These are phyloP conservation scores for Zoysia japonica DNA, from an alignment of 176 grass and related monocot species.

Conservation along the genomic window DNA sequence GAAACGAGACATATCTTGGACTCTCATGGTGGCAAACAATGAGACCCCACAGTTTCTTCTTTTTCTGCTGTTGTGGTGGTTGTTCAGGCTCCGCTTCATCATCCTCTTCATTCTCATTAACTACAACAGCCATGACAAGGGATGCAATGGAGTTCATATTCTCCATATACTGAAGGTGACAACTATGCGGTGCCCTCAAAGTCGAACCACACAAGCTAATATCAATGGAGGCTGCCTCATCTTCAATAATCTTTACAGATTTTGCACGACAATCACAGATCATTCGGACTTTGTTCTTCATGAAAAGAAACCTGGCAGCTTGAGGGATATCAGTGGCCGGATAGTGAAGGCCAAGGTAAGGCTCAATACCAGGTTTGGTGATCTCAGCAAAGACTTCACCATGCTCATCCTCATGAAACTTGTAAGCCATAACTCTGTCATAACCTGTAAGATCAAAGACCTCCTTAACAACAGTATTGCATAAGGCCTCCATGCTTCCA, in stretches of 20 bases:
- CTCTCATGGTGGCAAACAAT: slow-evolving; percentile 91
- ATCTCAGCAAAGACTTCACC: slow-evolving; percentile 80
- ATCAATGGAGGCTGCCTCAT: slow-evolving; percentile 59
- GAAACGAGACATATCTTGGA: slow-evolving; percentile 85
- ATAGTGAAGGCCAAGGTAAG: slow-evolving; percentile 88
- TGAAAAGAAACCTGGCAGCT: slow-evolving; percentile 87
- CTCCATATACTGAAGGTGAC: slow-evolving; percentile 96
- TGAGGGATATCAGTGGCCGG: slow-evolving; percentile 95
- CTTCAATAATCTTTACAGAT: slow-evolving; percentile 69
- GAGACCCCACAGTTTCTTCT: slow-evolving; percentile 85
- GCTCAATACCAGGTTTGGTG: slow-evolving; percentile 83
- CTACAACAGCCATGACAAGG: slow-evolving; percentile 84
- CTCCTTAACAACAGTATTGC: slow-evolving; percentile 75
- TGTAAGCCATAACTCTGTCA: slow-evolving; percentile 96
- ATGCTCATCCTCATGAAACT: slow-evolving; percentile 95
- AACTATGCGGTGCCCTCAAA: slow-evolving; percentile 80
- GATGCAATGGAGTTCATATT: slow-evolving; percentile 98
- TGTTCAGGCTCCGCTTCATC: slow-evolving; percentile 45
- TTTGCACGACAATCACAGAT: slow-evolving; percentile 85
- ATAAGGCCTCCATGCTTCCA: slow-evolving; percentile 67
- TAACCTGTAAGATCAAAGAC: slow-evolving; percentile 94
- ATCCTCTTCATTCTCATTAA: slow-evolving; percentile 68
- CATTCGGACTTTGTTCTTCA: slow-evolving; percentile 95
- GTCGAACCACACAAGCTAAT: slow-evolving; percentile 86
- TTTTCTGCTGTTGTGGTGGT: slow-evolving; percentile 53